Evolutionary conservation across 768 basidiomycete species (phyloP), one percentile per base, ranked within the genome.

Genomic region (Crucibulum laeve): DNA sequence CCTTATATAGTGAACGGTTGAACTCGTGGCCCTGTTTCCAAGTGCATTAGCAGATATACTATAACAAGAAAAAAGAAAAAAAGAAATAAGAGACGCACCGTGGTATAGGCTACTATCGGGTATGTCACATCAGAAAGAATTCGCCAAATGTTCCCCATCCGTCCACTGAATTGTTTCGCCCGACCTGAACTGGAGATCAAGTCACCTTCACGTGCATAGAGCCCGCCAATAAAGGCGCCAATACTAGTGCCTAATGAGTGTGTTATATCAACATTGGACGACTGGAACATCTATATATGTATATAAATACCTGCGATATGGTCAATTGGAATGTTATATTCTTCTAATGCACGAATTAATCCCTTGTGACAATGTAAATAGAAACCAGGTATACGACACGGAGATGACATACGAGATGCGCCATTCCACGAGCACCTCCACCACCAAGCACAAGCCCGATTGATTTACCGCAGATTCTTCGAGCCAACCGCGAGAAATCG

Each of bases 371-470:
- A 41, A 44, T 47, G 45, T 43, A 50, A 45, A 38, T 30, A 41
- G 39, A 22, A 14, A 22, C 17, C 5, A 14, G 8, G 30, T 3
- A 40, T 18, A 33, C 3, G 44, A 34, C 47, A 38, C 18, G 37
- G 21, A 7, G 44, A 17, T 22, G 22, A 56, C 60, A 39, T 52
- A 70, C 64, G 40, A 72, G 54, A 62, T 71, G 69, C 14, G 69
- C 64, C 42, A 74, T 68, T 38, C 74, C 96, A 32, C 96, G 77
- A 13, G 94, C 96, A 14, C 96, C 96, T n/a, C 96, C 96, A 4
- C 96, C 96, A 15, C 96, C 96, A 1, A 99, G 76, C 5, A 98
- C 93, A 34, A 99, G 68, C 1, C 94, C 96, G 46, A 98, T 87
- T 5, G 89, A 91, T 54, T 84, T 89, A 11, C 94, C 96, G 56